Conservation (phyloP, 768 basidiomycete species). For the Auricularia heimuer region DNA sequence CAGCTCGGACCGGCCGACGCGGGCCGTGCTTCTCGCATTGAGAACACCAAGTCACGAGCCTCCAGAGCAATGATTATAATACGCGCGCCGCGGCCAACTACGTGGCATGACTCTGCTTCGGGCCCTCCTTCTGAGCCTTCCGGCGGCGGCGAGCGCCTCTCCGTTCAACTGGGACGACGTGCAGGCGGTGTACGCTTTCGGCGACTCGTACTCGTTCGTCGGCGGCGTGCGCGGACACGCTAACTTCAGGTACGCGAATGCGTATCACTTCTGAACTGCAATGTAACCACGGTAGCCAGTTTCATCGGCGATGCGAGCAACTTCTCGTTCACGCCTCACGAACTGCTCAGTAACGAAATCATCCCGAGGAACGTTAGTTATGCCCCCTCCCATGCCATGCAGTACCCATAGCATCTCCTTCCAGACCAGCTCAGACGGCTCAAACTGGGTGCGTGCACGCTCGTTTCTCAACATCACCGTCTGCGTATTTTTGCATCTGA, state of each 20-base stretch:
- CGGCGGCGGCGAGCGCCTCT: slow-evolving; percentile 18
- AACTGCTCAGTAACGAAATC: slow-evolving; percentile 35
- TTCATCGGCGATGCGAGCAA: slow-evolving; percentile 41
- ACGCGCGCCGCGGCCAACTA: too few relatives aligned
- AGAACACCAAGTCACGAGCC: too few relatives aligned
- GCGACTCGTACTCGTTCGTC: slow-evolving; percentile 48
- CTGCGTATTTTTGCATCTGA: not conserved
- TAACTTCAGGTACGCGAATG: slow-evolving; percentile 36
- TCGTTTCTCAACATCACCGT: not conserved
- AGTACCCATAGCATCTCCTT: slow-evolving; percentile 1
- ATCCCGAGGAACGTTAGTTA: slow-evolving; percentile 31
- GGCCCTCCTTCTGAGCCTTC: not conserved
- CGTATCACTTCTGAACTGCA: too few relatives aligned
- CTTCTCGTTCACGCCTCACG: slow-evolving; percentile 31
- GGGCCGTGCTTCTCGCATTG: too few relatives aligned
- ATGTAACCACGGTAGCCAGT: slow-evolving; percentile 15
- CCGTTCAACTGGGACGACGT: slow-evolving; percentile 27
- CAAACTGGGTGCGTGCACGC: slow-evolving; percentile 34
- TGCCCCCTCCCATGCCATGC: not conserved
- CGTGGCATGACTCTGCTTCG: too few relatives aligned
- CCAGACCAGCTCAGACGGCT: slow-evolving; percentile 45
- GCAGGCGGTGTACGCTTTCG: slow-evolving; percentile 42
- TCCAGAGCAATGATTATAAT: too few relatives aligned
- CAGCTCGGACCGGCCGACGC: too few relatives aligned
- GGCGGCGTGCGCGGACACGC: slow-evolving; percentile 36